Evolutionary conservation across 2,329 filamentous ascomycete species (phyloP).

Genomic region (Penicillium sp.): DNA sequence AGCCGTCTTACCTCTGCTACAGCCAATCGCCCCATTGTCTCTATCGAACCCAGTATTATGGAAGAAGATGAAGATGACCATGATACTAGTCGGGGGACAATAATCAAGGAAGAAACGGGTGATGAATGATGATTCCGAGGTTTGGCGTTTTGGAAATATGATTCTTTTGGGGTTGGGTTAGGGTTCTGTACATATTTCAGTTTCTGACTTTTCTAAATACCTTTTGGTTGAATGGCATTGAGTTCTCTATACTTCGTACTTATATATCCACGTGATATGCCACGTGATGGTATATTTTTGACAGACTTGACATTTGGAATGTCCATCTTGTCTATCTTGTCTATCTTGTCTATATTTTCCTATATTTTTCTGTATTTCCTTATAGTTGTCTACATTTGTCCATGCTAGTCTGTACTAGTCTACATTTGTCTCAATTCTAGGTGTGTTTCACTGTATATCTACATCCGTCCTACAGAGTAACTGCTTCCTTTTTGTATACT

Average conservation of each 20-base stretch:
- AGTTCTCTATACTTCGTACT: background rate
- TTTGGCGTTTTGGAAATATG: slow-evolving; percentile 13
- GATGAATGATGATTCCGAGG: slow-evolving; percentile 28
- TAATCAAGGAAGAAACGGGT: slow-evolving; percentile 33
- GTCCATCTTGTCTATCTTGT: background rate
- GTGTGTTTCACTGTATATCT: background rate
- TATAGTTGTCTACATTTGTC: too few relatives aligned
- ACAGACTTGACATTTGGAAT: slow-evolving; percentile 2
- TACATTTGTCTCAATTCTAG: background rate
- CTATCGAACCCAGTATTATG: slow-evolving; percentile 38
- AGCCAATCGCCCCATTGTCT: slow-evolving; percentile 23
- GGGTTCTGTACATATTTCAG: slow-evolving; percentile 15
- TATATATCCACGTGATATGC: slow-evolving; percentile 2
- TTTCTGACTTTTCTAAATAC: slow-evolving; percentile 4
- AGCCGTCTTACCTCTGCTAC: slow-evolving; percentile 28
- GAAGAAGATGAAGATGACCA: slow-evolving; percentile 40
- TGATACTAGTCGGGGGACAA: slow-evolving; percentile 31
- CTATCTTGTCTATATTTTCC: background rate
- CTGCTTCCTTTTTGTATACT: background rate
- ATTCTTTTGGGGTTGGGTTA: background rate
- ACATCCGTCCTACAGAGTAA: background rate
- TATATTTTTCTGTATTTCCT: too few relatives aligned
- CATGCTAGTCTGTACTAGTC: background rate
- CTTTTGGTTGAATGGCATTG: background rate
- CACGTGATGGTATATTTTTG: slow-evolving; percentile 4